Evolutionary conservation across 257 asterid genomes (phyloP).

Genomic region (Solanum neorickii): DNA sequence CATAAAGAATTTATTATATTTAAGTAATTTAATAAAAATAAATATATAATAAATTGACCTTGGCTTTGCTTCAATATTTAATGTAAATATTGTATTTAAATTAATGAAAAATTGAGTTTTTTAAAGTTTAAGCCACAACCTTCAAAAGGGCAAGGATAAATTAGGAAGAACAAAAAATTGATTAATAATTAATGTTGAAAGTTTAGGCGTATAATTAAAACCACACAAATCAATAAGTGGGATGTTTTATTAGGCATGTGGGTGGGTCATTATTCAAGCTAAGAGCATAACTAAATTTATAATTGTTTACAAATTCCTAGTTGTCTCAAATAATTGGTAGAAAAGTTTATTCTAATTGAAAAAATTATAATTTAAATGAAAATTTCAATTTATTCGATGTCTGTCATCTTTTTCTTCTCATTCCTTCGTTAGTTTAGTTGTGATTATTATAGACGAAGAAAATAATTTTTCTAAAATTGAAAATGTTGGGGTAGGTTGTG

Average conservation of each 20-base stretch:
- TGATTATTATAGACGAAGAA: not conserved
- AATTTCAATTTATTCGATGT: not conserved
- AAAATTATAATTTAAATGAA: not conserved
- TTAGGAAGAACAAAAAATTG: not conserved
- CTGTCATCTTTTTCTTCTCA: not conserved
- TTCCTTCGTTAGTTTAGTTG: not conserved
- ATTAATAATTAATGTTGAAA: not conserved
- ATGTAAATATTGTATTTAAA: not conserved
- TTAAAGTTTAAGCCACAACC: not conserved
- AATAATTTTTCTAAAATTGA: not conserved
- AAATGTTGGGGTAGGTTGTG: not conserved
- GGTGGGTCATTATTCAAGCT: not conserved
- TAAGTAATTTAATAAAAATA: not conserved
- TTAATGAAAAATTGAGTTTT: not conserved
- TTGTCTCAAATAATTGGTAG: not conserved
- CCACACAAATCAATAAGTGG: not conserved
- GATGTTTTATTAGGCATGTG: not conserved
- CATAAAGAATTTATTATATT: not conserved
- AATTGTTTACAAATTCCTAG: not conserved
- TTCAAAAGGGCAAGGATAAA: not conserved
- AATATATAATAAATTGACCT: not conserved
- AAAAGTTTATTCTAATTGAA: not conserved
- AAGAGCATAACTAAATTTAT: not conserved
- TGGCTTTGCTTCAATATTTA: not conserved
- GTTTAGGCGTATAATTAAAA: not conserved